Conservation (phyloP, 306 rosid genomes). For the Vachellia collinsii region DNA sequence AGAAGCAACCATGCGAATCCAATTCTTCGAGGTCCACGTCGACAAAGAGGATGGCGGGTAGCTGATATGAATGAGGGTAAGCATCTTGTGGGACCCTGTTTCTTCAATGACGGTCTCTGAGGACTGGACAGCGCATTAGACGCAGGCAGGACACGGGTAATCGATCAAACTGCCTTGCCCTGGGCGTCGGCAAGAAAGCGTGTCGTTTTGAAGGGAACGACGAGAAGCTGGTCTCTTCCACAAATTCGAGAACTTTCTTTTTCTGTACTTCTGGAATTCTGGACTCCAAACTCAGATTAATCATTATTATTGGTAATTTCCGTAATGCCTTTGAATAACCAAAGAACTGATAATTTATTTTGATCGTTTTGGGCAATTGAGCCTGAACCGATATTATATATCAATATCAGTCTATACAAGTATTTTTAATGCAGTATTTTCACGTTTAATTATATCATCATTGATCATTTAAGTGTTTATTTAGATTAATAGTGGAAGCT, state of each 20-base stretch:
- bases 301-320: no score
- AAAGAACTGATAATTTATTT: no score
- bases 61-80: not conserved
- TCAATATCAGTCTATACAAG: no score
- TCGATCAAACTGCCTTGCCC: no score
- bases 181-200: conserved; percentile 14
- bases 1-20: conserved; percentile 27
- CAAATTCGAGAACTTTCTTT: not conserved
- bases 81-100: conserved; percentile 6
- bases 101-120: not conserved
- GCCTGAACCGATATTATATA: no score
- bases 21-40: conserved; percentile 33
- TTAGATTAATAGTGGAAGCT: no score
- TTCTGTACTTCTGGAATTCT: not conserved
- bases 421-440: no score
- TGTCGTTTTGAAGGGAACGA: not conserved
- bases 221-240: not conserved
- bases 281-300: no score
- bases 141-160: not conserved
- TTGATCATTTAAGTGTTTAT: no score
- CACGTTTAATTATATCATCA: no score
- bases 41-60: not conserved
- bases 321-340: no score
- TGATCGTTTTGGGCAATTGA: no score
- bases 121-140: not conserved